Percentiles rank a stretch among this genome's conserved stretches.
Evolutionary conservation across 352 stramenopile genomes (phyloP).

Genomic region (Phytophthora capsici): DNA sequence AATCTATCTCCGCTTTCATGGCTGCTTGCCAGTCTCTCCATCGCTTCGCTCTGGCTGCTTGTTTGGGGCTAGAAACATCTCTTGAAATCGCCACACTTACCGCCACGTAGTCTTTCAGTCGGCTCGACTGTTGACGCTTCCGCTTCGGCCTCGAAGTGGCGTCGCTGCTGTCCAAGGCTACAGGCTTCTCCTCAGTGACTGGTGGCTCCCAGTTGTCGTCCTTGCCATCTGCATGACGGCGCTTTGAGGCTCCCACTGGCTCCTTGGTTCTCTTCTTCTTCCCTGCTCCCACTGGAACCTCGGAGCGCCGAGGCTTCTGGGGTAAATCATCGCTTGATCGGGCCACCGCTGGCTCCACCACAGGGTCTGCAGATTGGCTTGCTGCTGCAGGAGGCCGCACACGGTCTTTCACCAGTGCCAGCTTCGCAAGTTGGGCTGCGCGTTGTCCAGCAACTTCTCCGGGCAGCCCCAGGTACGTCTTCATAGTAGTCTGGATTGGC

Average conservation of each 20-base stretch:
- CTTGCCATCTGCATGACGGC: background rate
- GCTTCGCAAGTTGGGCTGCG: constrained; percentile 1
- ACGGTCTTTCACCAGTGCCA: background rate
- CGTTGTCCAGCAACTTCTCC: background rate
- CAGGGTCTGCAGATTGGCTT: background rate
- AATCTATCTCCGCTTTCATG: constrained; percentile 12
- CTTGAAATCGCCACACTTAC: background rate
- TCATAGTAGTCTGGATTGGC: no score
- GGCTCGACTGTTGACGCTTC: background rate
- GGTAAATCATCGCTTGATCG: no score
- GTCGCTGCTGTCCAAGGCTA: background rate
- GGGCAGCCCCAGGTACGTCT: no score
- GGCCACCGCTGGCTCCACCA: background rate
- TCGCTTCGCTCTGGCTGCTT: background rate
- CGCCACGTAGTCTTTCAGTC: constrained; percentile 8
- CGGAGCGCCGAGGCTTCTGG: no score
- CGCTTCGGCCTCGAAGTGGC: no score
- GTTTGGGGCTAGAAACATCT: constrained; percentile 11
- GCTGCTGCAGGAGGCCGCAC: background rate
- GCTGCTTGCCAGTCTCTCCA: background rate
- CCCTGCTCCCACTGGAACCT: constrained; percentile 1
- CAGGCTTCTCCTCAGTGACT: background rate
- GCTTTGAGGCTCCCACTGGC: background rate
- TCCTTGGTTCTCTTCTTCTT: background rate
- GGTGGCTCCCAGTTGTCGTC: background rate